These are phyloP conservation scores for Catunica adiposa DNA, from an alignment of 2,329 filamentous ascomycete genomes.

Conservation along the genomic window DNA sequence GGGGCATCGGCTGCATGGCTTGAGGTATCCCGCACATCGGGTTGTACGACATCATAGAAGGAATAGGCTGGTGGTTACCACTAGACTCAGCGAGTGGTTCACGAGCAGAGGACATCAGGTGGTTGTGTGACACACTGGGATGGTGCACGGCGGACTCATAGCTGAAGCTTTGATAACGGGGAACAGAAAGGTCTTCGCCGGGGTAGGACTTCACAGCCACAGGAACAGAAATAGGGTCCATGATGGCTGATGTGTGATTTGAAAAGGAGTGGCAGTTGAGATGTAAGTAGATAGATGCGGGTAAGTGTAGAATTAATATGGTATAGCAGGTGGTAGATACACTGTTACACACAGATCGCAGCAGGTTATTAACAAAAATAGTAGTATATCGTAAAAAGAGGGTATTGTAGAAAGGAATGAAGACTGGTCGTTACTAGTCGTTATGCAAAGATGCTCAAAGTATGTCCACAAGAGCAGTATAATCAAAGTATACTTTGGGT, in stretches of 20 bases:
- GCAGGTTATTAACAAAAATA: background rate
- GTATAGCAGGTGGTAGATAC: background rate
- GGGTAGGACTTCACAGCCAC: conserved; percentile 6
- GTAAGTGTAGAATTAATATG: background rate
- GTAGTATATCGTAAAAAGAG: background rate
- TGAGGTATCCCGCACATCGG: conserved; percentile 8
- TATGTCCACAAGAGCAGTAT: background rate
- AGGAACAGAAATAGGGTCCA: conserved; percentile 10
- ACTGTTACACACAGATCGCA: background rate
- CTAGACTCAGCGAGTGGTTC: conserved; percentile 5
- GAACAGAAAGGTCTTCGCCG: background rate
- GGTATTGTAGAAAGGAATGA: background rate
- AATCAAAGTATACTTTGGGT: background rate
- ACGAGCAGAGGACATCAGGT: conserved; percentile 23
- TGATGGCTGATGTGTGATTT: background rate
- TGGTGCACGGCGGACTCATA: conserved; percentile 21
- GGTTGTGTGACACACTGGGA: conserved; percentile 31
- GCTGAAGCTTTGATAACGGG: conserved; percentile 7
- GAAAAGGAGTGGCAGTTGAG: background rate
- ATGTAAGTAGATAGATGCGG: background rate
- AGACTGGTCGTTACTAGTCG: background rate
- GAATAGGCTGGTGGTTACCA: background rate
- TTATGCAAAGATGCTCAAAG: background rate
- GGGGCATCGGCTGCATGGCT: conserved; percentile 1
- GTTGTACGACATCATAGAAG: conserved; percentile 12